Conservation (phyloP, 1,139 yeast genomes). For the Pneumocystis canis region DNA sequence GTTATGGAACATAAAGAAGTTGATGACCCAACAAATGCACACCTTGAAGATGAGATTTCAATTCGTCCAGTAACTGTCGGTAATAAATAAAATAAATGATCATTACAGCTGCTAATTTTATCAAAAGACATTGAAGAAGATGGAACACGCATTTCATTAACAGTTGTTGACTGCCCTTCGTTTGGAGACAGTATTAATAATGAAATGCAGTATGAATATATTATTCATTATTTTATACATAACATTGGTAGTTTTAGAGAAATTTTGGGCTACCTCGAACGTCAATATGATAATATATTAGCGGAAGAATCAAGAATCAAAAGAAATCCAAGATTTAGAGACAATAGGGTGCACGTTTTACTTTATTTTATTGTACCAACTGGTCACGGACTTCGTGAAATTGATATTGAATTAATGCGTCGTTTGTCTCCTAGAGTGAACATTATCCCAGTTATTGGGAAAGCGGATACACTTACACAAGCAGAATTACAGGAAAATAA, state of each 20-base stretch:
- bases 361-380: conserved; percentile 59
- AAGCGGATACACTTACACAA: conserved; percentile 74
- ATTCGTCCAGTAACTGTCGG: conserved; percentile 33
- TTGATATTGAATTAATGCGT: conserved; percentile 65
- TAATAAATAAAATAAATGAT: conserved; percentile 9
- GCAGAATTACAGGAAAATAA: conserved; percentile 58
- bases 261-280: conserved; percentile 62
- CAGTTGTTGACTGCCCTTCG: conserved; percentile 83
- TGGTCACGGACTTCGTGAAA: conserved; percentile 61
- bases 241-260: conserved; percentile 37
- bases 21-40: conserved; percentile 32
- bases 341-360: conserved; percentile 59
- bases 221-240: not conserved
- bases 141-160: conserved; percentile 77
- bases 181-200: conserved; percentile 88
- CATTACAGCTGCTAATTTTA: not conserved
- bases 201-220: conserved; percentile 17
- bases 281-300: conserved; percentile 81
- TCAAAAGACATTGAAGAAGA: conserved; percentile 16
- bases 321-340: conserved; percentile 63
- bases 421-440: conserved; percentile 68
- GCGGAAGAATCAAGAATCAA: conserved; percentile 83
- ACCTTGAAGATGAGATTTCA: conserved; percentile 35
- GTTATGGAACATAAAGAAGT: conserved; percentile 32
- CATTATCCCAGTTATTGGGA: conserved; percentile 73